Evolutionary conservation across 169 alveolate species (phyloP).

Genomic region (Cryptosporidium andersoni): DNA sequence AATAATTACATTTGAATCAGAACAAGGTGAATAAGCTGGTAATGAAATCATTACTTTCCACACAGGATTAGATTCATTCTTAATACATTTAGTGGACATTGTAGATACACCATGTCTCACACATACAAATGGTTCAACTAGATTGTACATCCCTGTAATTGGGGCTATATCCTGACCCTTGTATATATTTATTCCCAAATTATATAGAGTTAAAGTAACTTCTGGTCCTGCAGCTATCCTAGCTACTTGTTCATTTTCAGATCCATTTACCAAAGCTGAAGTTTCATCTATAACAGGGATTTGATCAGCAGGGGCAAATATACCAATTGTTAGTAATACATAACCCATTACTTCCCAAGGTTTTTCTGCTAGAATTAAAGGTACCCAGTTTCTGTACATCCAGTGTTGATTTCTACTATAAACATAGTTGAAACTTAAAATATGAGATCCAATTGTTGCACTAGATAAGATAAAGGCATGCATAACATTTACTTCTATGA

Average conservation of each 20-base stretch:
- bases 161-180: slow-evolving; percentile 79
- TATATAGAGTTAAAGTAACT: slow-evolving; percentile 65
- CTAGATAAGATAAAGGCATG: slow-evolving; percentile 83
- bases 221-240: slow-evolving; percentile 58
- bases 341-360: slow-evolving; percentile 79
- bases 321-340: slow-evolving; percentile 81
- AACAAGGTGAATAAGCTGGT: slow-evolving; percentile 81
- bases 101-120: slow-evolving; percentile 82
- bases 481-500: slow-evolving; percentile 80
- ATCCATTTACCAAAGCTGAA: slow-evolving; percentile 39
- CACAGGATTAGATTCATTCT: slow-evolving; percentile 82
- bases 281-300: slow-evolving; percentile 83
- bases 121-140: slow-evolving; percentile 82
- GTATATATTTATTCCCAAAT: slow-evolving; percentile 73
- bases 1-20: slow-evolving; percentile 74
- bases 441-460: slow-evolving; percentile 83
- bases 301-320: slow-evolving; percentile 86
- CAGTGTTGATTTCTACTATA: slow-evolving; percentile 85
- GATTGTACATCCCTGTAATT: slow-evolving; percentile 66
- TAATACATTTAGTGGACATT: slow-evolving; percentile 79
- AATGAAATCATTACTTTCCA: slow-evolving; percentile 83
- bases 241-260: slow-evolving; percentile 46
- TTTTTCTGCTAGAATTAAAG: slow-evolving; percentile 74
- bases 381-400: slow-evolving; percentile 84
- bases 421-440: slow-evolving; percentile 81